Evolutionary conservation across 257 asterid genomes (phyloP).

Genomic region (Solanum chiquidenum): DNA sequence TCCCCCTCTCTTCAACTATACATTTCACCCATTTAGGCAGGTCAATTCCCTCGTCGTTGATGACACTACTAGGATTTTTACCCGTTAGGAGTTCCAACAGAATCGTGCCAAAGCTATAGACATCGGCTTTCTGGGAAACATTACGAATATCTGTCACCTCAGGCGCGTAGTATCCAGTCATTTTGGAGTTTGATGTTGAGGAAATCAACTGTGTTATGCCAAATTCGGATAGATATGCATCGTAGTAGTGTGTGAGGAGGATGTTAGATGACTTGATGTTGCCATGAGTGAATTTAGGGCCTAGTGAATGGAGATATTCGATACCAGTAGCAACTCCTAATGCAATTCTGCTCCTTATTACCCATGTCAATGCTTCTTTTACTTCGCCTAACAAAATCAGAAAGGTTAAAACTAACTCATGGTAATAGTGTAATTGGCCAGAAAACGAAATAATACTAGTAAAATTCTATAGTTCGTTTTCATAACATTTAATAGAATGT

Average conservation of each 20-base stretch:
- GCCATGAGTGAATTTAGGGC: slow-evolving; percentile 34
- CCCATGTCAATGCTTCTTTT: slow-evolving; percentile 21
- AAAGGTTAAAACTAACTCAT: background rate
- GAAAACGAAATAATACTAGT: background rate
- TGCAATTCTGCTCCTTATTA: slow-evolving; percentile 29
- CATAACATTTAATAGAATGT: background rate
- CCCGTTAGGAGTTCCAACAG: slow-evolving; percentile 40
- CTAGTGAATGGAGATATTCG: slow-evolving; percentile 36
- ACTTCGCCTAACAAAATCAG: slow-evolving; percentile 5
- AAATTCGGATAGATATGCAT: slow-evolving; percentile 23
- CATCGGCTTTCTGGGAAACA: slow-evolving; percentile 33
- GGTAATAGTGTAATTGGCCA: background rate
- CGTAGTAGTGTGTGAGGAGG: slow-evolving; percentile 26
- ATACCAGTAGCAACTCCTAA: slow-evolving; percentile 30
- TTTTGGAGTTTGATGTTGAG: background rate
- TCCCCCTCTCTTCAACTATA: slow-evolving; percentile 21
- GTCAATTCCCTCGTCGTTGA: slow-evolving; percentile 29
- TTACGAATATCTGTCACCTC: slow-evolving; percentile 28
- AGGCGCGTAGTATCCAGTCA: slow-evolving; percentile 39
- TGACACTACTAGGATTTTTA: slow-evolving; percentile 14
- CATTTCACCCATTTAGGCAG: slow-evolving; percentile 40
- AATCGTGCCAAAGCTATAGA: slow-evolving; percentile 43
- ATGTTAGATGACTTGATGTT: slow-evolving; percentile 56
- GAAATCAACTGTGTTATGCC: slow-evolving; percentile 42
- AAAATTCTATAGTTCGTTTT: background rate